Percentiles rank a stretch among this genome's conserved stretches.
These are phyloP conservation scores for Gentiana straminea DNA, from an alignment of 257 asterid species.

Conservation along the genomic window DNA sequence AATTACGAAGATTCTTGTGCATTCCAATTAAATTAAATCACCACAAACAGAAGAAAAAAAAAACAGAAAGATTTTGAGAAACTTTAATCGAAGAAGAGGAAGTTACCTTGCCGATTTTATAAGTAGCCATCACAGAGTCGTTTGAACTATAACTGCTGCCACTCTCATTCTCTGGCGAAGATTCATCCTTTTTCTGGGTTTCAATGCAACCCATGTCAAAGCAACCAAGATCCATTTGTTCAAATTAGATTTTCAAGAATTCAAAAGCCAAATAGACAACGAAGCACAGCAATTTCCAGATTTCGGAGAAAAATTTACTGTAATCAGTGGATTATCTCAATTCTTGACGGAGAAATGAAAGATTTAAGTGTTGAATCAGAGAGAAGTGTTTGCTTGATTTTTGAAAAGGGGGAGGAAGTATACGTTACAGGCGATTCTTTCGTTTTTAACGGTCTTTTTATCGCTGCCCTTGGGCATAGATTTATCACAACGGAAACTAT, in stretches of 20 bases:
- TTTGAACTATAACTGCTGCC: slow-evolving; percentile 26
- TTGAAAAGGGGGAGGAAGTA: slow-evolving; percentile 26
- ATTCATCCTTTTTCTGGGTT: slow-evolving; percentile 25
- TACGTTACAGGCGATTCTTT: slow-evolving; percentile 44
- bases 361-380: slow-evolving; percentile 5
- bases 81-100: background rate
- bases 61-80: background rate
- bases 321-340: slow-evolving; percentile 11
- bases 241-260: background rate
- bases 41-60: background rate
- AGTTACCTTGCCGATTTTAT: slow-evolving; percentile 59
- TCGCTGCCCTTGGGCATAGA: background rate
- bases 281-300: background rate
- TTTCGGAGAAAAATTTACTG: slow-evolving; percentile 1
- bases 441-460: slow-evolving; percentile 42
- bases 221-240: slow-evolving; percentile 76
- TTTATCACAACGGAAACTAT: too few species aligned
- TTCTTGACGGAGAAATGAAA: slow-evolving; percentile 10
- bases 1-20: too few species aligned
- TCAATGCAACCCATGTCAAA: slow-evolving; percentile 44
- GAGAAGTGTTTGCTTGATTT: background rate
- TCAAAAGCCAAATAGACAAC: slow-evolving; percentile 5
- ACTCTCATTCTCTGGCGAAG: slow-evolving; percentile 22
- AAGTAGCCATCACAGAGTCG: slow-evolving; percentile 39
- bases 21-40: background rate